Conservation (phyloP, 1,284 basidiomycete species). For the Boletus semigastroideus region DNA sequence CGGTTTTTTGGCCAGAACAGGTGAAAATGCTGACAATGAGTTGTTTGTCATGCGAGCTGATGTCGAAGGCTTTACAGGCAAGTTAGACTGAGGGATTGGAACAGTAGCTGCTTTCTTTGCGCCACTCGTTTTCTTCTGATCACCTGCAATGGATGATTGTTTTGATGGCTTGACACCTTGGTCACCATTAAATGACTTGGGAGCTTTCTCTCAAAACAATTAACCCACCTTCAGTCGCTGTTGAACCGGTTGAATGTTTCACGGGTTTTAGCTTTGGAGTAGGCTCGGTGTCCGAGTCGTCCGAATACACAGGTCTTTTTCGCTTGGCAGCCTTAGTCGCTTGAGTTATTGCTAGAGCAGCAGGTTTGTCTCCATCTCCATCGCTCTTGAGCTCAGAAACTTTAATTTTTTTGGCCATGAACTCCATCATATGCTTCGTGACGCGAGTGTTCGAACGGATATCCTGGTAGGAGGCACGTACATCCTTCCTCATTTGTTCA, state of each 20-base stretch:
- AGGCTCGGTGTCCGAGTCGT: slow-evolving; percentile 28
- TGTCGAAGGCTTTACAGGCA: slow-evolving; percentile 2
- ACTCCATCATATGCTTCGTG: slow-evolving; percentile 39
- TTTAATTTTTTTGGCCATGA: slow-evolving; percentile 37
- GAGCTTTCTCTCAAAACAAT: not conserved
- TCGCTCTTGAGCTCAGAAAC: slow-evolving; percentile 33
- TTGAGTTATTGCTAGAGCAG: slow-evolving; percentile 15
- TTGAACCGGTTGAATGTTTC: slow-evolving; percentile 7
- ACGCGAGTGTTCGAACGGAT: slow-evolving; percentile 44
- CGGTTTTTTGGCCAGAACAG: not conserved
- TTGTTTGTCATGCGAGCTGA: slow-evolving; percentile 21
- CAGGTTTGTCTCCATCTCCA: slow-evolving; percentile 31
- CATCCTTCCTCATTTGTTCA: slow-evolving; percentile 42
- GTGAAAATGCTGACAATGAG: slow-evolving; percentile 14
- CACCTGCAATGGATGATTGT: slow-evolving; percentile 1
- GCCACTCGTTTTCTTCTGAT: slow-evolving; percentile 9
- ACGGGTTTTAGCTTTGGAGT: slow-evolving; percentile 14
- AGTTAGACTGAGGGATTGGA: not conserved
- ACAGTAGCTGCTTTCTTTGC: slow-evolving; percentile 4
- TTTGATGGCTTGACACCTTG: slow-evolving; percentile 17
- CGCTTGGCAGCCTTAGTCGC: slow-evolving; percentile 23
- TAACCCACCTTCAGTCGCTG: slow-evolving; percentile 19
- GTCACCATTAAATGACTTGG: not conserved
- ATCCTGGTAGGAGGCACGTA: slow-evolving; percentile 41
- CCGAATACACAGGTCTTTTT: slow-evolving; percentile 25